Conservation (phyloP, 306 rosid species). For the Alnus rubra region DNA sequence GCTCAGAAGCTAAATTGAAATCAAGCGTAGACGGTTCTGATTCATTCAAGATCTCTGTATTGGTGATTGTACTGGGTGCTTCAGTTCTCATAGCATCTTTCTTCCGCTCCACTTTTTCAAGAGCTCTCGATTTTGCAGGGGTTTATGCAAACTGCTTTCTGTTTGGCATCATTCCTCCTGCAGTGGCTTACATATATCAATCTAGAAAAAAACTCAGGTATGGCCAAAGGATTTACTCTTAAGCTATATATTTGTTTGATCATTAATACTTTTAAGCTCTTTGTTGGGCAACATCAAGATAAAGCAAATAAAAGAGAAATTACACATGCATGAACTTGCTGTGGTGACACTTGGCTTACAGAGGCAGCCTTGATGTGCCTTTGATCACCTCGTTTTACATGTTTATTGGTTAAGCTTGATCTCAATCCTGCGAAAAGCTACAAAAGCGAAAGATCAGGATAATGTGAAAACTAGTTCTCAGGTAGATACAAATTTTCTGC, state of each 20-base stretch:
- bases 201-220: conserved; percentile 55
- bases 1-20: conserved; percentile 16
- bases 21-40: conserved; percentile 26
- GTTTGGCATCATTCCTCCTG: conserved; percentile 66
- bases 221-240: background rate
- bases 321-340: background rate
- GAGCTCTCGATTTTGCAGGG: conserved; percentile 65
- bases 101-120: conserved; percentile 53
- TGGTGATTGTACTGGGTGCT: conserved; percentile 39
- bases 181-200: conserved; percentile 55
- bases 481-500: background rate
- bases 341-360: background rate
- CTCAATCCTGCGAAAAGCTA: background rate
- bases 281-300: background rate
- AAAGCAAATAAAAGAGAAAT: background rate
- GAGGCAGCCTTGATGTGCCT: background rate
- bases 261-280: background rate
- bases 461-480: background rate
- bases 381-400: no score
- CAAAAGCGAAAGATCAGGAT: background rate
- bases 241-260: background rate
- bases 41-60: conserved; percentile 21
- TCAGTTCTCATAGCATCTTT: conserved; percentile 55
- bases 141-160: conserved; percentile 64
- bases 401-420: background rate